Evolutionary conservation across 129 eudicot species (phyloP).

Genomic region (Mikania micrantha): DNA sequence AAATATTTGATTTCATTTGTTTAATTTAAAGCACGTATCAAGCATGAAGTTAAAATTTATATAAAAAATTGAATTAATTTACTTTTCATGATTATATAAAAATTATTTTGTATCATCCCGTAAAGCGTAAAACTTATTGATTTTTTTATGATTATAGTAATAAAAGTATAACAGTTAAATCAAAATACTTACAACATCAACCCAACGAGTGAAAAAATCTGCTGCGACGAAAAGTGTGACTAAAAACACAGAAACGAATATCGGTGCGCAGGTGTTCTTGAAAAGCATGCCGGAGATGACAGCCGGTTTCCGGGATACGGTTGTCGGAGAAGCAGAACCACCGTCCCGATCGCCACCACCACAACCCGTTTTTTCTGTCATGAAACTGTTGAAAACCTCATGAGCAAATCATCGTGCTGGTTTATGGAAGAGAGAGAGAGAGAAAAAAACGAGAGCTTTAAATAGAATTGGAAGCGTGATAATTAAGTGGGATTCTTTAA

Average conservation of each 20-base stretch:
- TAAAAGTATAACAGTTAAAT: no score
- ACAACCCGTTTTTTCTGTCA: conserved; percentile 15
- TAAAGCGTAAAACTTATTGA: no score
- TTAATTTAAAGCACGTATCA: no score
- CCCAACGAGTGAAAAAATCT: conserved; percentile 38
- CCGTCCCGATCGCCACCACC: conserved; percentile 4
- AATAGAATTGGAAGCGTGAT: conserved; percentile 15
- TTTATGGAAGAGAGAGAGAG: not conserved
- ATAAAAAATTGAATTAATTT: no score
- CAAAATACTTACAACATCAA: conserved; percentile 30
- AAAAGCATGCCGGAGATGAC: conserved; percentile 14
- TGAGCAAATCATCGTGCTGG: not conserved
- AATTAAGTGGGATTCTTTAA: conserved; percentile 23
- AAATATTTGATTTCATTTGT: no score
- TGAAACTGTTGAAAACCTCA: conserved; percentile 8
- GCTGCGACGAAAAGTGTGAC: conserved; percentile 28
- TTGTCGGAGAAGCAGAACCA: conserved; percentile 18
- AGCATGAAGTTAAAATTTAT: no score
- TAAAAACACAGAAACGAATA: conserved; percentile 20
- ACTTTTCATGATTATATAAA: no score
- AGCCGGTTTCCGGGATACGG: conserved; percentile 11
- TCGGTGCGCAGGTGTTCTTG: conserved; percentile 22
- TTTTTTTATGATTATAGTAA: no score
- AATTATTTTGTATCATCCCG: no score
- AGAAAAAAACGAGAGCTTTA: not conserved